These are phyloP conservation scores for Thraustotheca clavata DNA, from an alignment of 352 stramenopile species.

Conservation along the genomic window DNA sequence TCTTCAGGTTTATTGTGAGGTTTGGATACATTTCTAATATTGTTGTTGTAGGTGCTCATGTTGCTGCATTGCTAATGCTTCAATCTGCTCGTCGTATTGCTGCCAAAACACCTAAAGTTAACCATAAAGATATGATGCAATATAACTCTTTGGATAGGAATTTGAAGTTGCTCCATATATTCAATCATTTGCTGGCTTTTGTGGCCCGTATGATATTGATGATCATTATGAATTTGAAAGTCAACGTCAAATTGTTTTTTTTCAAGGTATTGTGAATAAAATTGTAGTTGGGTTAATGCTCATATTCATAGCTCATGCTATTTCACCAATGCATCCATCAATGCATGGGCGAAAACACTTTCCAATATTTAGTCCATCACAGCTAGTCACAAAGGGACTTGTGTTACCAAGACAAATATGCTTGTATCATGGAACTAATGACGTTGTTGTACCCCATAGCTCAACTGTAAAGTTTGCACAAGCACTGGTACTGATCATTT, in stretches of 20 bases:
- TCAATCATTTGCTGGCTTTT: slow-evolving; percentile 51
- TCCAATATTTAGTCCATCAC: slow-evolving; percentile 37
- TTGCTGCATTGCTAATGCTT: slow-evolving; percentile 44
- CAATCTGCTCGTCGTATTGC: slow-evolving; percentile 34
- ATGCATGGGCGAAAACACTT: slow-evolving; percentile 59
- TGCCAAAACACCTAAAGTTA: not conserved
- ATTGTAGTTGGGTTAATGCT: not conserved
- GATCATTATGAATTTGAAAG: slow-evolving; percentile 71
- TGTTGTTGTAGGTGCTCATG: slow-evolving; percentile 34
- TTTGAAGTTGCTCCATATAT: slow-evolving; percentile 23
- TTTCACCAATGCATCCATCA: slow-evolving; percentile 68
- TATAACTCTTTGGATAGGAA: not conserved
- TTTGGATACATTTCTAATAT: not conserved
- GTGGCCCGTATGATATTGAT: slow-evolving; percentile 57
- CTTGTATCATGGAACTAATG: slow-evolving; percentile 47
- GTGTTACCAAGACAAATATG: slow-evolving; percentile 36
- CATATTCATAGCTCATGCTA: slow-evolving; percentile 38
- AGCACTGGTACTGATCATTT: slow-evolving; percentile 31
- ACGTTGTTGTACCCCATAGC: slow-evolving; percentile 45
- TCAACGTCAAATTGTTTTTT: slow-evolving; percentile 38
- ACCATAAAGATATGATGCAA: not conserved
- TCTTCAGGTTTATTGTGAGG: slow-evolving; percentile 35
- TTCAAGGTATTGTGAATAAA: slow-evolving; percentile 27
- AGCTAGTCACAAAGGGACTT: slow-evolving; percentile 28
- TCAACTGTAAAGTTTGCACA: slow-evolving; percentile 46